A percentile compares a stretch with the other conserved stretches of the same genome.
Conservation (phyloP, 306 rosid species). For the Amphicarpaea edgeworthii region DNA sequence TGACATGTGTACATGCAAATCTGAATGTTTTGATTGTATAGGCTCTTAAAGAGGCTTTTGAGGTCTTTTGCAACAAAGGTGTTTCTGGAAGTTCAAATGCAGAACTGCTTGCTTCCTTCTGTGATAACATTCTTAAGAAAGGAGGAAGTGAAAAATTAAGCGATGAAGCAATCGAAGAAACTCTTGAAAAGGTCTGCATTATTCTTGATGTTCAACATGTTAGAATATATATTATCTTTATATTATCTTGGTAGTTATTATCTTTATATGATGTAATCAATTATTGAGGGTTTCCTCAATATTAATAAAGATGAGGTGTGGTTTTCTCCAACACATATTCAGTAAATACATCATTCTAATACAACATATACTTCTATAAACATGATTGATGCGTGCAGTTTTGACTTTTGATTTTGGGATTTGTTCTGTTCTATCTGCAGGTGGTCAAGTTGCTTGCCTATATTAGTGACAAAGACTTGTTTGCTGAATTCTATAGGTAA, state of each 20-base stretch:
- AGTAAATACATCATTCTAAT: too few species aligned
- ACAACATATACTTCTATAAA: constrained; percentile 10
- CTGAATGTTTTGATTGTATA: constrained; percentile 46
- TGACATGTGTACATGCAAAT: constrained; percentile 13
- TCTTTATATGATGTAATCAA: too few species aligned
- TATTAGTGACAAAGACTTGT: constrained; percentile 90
- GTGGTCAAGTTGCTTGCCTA: constrained; percentile 93
- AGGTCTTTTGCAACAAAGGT: constrained; percentile 86
- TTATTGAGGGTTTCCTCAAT: too few species aligned
- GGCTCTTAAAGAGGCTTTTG: constrained; percentile 97
- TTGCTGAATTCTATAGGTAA: constrained; percentile 85
- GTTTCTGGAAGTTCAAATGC: constrained; percentile 92
- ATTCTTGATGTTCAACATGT: constrained; percentile 35
- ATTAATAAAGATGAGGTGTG: too few species aligned
- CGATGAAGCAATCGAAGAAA: constrained; percentile 95
- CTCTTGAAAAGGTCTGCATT: constrained; percentile 81
- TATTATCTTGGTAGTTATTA: too few species aligned
- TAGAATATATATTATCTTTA: too few species aligned
- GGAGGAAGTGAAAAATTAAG: constrained; percentile 97
- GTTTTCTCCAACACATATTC: too few species aligned
- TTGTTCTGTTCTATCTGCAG: constrained; percentile 49
- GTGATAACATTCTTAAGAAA: constrained; percentile 96
- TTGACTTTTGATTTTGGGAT: constrained; percentile 33
- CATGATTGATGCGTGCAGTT: neutral
- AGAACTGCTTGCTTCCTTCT: constrained; percentile 89